Evolutionary conservation across 1,139 yeast species (phyloP).

Genomic region (Geotrichum citri-aurantii): DNA sequence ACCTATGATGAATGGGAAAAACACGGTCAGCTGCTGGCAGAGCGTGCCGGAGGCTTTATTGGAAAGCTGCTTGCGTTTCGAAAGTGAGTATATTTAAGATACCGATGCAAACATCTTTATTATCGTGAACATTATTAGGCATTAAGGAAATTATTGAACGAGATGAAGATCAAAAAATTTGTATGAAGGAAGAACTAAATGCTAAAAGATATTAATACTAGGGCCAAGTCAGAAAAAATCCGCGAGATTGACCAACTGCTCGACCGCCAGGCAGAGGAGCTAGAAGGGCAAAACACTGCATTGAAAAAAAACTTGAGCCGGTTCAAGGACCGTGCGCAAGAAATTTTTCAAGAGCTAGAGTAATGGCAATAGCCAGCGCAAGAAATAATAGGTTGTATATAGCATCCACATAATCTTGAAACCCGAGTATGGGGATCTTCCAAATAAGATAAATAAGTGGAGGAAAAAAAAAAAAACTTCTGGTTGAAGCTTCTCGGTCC

Average conservation of each 20-base stretch:
- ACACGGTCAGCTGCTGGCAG: conserved; percentile 17
- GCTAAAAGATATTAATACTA: background rate
- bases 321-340: conserved; percentile 13
- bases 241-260: conserved; percentile 8
- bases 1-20: conserved; percentile 21
- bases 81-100: conserved; percentile 7
- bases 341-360: conserved; percentile 16
- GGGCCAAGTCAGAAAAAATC: conserved; percentile 14
- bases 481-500: background rate
- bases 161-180: background rate
- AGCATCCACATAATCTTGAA: background rate
- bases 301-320: conserved; percentile 10
- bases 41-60: conserved; percentile 18
- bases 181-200: too few species aligned
- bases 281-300: conserved; percentile 8
- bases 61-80: conserved; percentile 17
- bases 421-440: background rate
- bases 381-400: background rate
- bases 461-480: background rate
- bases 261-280: conserved; percentile 11
- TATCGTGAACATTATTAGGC: background rate
- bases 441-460: background rate
- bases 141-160: background rate
- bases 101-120: background rate
- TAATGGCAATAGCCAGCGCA: background rate